phyloP scores from a whole-genome alignment of 306 rosid species.

The Cicer pinnatifidum region DNA sequence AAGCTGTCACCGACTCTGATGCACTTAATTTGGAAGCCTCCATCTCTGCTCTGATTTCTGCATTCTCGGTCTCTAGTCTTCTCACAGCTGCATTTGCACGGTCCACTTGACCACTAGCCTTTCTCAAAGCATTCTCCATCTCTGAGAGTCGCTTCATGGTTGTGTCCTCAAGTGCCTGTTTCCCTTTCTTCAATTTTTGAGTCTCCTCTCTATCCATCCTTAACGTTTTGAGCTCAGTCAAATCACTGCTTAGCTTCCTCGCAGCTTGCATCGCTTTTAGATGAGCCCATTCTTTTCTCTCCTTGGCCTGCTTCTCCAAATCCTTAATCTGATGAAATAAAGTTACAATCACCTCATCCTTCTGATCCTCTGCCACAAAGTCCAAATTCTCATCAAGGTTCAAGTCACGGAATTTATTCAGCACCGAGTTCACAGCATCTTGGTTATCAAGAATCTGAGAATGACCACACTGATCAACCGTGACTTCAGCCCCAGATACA shows the following conservation, averaged over 20 bases:
- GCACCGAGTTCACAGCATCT: constrained; percentile 73
- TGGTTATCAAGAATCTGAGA: constrained; percentile 57
- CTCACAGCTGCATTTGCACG: constrained; percentile 87
- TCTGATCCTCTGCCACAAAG: constrained; percentile 82
- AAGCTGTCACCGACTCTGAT: constrained; percentile 76
- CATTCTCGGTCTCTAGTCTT: constrained; percentile 84
- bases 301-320: constrained; percentile 84
- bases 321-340: constrained; percentile 82
- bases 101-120: constrained; percentile 95
- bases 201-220: constrained; percentile 96
- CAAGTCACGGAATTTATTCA: constrained; percentile 85
- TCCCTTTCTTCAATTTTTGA: constrained; percentile 90
- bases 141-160: constrained; percentile 91
- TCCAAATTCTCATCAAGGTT: constrained; percentile 84
- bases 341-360: constrained; percentile 79
- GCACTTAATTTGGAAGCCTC: constrained; percentile 98
- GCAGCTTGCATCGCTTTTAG: constrained; percentile 98
- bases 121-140: constrained; percentile 94
- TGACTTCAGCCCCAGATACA: constrained; percentile 54
- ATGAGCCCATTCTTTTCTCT: constrained; percentile 94
- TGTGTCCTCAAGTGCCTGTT: constrained; percentile 78
- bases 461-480: constrained; percentile 58
- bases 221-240: constrained; percentile 81
- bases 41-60: constrained; percentile 96
- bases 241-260: constrained; percentile 75